Conservation (phyloP, 768 basidiomycete genomes). For the Leucogyrophana mollusca region DNA sequence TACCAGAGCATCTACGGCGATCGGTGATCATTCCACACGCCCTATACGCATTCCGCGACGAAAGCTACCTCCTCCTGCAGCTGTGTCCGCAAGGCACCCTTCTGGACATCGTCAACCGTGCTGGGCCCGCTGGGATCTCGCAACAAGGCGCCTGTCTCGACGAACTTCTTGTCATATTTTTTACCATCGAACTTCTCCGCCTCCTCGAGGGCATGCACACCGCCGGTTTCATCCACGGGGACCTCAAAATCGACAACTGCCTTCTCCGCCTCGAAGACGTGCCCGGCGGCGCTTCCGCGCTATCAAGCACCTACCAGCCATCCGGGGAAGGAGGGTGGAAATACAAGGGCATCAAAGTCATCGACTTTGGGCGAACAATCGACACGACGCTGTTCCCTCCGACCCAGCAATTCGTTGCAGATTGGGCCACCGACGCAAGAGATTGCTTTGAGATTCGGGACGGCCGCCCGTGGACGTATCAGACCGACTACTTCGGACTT, state of each 20-base stretch:
- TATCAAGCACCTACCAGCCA: conserved; percentile 77
- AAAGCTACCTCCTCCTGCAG: conserved; percentile 87
- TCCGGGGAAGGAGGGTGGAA: conserved; percentile 83
- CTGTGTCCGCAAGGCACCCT: conserved; percentile 90
- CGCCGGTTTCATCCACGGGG: conserved; percentile 91
- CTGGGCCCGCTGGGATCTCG: conserved; percentile 68
- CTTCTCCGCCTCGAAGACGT: conserved; percentile 88
- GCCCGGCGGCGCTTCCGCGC: conserved; percentile 63
- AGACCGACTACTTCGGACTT: conserved; percentile 96
- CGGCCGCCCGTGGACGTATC: conserved; percentile 85
- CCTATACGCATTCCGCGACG: conserved; percentile 83
- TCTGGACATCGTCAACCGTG: conserved; percentile 88
- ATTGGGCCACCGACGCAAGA: conserved; percentile 86
- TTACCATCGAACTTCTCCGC: conserved; percentile 85
- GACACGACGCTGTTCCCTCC: conserved; percentile 81
- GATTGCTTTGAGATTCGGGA: conserved; percentile 93
- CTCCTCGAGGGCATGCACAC: conserved; percentile 80
- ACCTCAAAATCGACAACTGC: conserved; percentile 99
- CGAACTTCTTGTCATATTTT: conserved; percentile 93
- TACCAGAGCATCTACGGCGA: conserved; percentile 55
- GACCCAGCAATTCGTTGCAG: conserved; percentile 78
- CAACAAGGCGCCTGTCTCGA: conserved; percentile 84
- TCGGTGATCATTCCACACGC: conserved; percentile 79
- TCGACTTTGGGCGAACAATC: conserved; percentile 97
- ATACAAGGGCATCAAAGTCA: conserved; percentile 84